phyloP scores from a whole-genome alignment of 371 early-diverging fungal species.

The Fennellomyces sp. region DNA sequence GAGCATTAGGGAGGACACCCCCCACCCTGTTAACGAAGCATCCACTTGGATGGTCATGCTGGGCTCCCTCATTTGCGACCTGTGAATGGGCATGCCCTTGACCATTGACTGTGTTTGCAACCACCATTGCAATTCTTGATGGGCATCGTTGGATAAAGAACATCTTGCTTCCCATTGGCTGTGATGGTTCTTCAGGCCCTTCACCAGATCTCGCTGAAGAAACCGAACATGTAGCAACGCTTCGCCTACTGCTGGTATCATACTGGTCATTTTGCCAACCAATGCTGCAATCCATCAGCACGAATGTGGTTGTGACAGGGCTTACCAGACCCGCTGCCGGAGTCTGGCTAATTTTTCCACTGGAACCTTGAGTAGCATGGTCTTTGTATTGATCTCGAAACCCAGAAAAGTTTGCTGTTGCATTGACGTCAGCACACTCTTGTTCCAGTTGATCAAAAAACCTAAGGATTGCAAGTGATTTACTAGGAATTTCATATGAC shows the following conservation, averaged over 20 bases:
- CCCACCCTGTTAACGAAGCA: slow-evolving; percentile 12
- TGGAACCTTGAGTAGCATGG: slow-evolving; percentile 17
- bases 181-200: background rate
- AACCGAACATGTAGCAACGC: slow-evolving; percentile 17
- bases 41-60: background rate
- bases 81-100: background rate
- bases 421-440: slow-evolving; percentile 5
- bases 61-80: background rate
- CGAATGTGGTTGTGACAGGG: background rate
- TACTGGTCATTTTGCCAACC: slow-evolving; percentile 15
- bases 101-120: background rate
- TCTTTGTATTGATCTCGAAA: slow-evolving; percentile 12
- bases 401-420: slow-evolving; percentile 15
- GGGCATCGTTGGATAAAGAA: background rate
- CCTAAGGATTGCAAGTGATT: no score
- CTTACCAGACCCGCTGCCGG: background rate
- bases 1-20: background rate
- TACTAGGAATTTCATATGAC: no score
- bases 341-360: slow-evolving; percentile 4
- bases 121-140: slow-evolving; percentile 7
- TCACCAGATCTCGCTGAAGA: slow-evolving; percentile 18
- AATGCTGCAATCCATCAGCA: slow-evolving; percentile 18
- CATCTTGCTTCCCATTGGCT: slow-evolving; percentile 12
- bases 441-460: slow-evolving; percentile 15
- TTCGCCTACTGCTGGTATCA: background rate